Evolutionary conservation across 2,329 filamentous ascomycete genomes (phyloP), one percentile per base, ranked within the genome.

Genomic region (Calycina marina): DNA sequence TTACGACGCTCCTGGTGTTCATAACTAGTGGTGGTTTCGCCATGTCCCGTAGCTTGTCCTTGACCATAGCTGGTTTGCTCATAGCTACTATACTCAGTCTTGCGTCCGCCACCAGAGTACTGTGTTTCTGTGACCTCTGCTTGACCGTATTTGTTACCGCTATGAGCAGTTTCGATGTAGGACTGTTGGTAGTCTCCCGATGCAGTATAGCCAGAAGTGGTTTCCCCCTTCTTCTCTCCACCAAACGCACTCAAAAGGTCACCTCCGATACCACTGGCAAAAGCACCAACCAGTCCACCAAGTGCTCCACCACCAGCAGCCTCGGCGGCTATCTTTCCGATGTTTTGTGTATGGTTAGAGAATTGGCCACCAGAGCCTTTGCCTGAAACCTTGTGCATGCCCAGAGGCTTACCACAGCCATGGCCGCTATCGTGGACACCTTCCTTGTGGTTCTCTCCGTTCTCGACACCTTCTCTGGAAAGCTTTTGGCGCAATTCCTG

Each of bases 401-500:
- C 69, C 8, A 93, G 63, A 11, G 73, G 72, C 56, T 85, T 85
- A 38, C 81, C 75, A 39, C 60, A 63, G 50, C 84, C 93, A 51
- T 93, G 83, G 4, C 86, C 86, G 32, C 70, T 76, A 55, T 94
- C 85, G 11, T 84, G 59, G 8, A 88, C 77, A 16, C 82, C 83
- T 46, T 83, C 75, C 56, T 83, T 88, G 59, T 94, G 86, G 56
- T 94, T 94, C 39, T 77, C 65, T 11, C 81, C 81, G 28, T 71
- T 63, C 52, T 74, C 54, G 30, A 94, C 83, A 37, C 88, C 86
- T 0, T 78, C 64, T 12, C 83, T 75, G 46, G 77, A 82, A 28
- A 94, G 67, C 57, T 85, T 79, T 31, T 66, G 57, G 34, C 83
- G 77, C 41, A 90, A 72, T 18, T 72, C 69, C 10, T 80, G 61